Conservation (phyloP, 225 moss, liverwort and hornwort genomes). For the Asterella californica region DNA sequence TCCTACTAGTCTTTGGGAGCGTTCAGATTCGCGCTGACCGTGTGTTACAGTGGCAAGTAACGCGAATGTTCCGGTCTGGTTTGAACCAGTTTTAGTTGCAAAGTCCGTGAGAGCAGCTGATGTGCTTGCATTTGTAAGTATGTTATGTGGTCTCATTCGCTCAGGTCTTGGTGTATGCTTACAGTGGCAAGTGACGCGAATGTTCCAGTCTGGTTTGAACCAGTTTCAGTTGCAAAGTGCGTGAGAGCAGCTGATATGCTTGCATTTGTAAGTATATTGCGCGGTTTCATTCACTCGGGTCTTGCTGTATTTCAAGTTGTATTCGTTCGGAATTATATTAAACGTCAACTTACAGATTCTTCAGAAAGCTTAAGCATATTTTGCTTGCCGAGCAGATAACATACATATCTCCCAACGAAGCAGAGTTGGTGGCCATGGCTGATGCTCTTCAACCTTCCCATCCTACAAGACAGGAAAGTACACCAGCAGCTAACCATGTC, state of each 20-base stretch:
- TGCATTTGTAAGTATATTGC: slow-evolving; percentile 48
- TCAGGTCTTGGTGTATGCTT: neutral
- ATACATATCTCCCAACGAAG: slow-evolving; percentile 81
- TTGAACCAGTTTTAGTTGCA: too few species aligned
- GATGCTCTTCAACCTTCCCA: slow-evolving; percentile 43
- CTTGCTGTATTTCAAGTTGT: neutral
- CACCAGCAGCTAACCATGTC: neutral
- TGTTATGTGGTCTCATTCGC: too few species aligned
- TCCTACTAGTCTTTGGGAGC: too few species aligned
- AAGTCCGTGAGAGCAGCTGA: too few species aligned
- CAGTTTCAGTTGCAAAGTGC: slow-evolving; percentile 85
- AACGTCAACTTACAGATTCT: neutral
- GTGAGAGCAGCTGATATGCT: slow-evolving; percentile 69
- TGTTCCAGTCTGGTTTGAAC: slow-evolving; percentile 93
- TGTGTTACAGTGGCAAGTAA: neutral
- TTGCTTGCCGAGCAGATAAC: slow-evolving; percentile 55
- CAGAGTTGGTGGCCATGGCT: slow-evolving; percentile 82
- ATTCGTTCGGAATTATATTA: neutral
- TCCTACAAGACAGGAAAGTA: slow-evolving; percentile 12
- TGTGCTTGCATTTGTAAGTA: too few species aligned
- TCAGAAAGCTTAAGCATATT: neutral
- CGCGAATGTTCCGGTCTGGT: too few species aligned
- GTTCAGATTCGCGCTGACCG: neutral
- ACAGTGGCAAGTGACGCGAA: slow-evolving; percentile 81
- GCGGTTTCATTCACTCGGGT: neutral